Conservation (phyloP, 179 eudicot species). For the Actinidia chinensis region DNA sequence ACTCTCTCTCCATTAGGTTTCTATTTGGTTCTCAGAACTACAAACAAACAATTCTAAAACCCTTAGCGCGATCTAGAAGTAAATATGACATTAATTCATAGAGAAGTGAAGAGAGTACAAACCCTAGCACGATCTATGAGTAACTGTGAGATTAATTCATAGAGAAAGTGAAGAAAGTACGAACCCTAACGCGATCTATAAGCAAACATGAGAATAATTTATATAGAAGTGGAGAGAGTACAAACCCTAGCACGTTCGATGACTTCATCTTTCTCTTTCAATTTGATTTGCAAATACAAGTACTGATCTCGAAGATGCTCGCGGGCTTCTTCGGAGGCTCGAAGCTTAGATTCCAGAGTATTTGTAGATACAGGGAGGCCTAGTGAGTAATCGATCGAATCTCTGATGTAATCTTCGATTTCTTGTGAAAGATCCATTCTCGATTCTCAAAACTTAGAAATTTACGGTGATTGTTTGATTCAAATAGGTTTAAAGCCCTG, state of each 20-base stretch:
- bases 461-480: not conserved
- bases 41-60: too few species aligned
- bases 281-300: conserved; percentile 36
- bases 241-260: conserved; percentile 78
- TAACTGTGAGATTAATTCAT: too few species aligned
- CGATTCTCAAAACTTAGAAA: conserved; percentile 12
- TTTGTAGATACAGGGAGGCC: conserved; percentile 62
- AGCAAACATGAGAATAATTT: not conserved
- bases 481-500: too few species aligned
- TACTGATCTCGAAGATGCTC: conserved; percentile 49
- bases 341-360: conserved; percentile 55
- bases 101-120: conserved; percentile 23
- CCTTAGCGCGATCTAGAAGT: not conserved
- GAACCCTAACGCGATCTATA: not conserved
- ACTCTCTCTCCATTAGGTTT: too few species aligned
- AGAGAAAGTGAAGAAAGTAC: not conserved
- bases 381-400: conserved; percentile 58
- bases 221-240: not conserved
- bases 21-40: too few species aligned
- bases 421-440: conserved; percentile 63
- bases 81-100: not conserved
- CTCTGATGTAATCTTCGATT: conserved; percentile 59
- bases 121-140: conserved; percentile 70
- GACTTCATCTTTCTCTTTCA: conserved; percentile 56
- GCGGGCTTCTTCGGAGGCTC: conserved; percentile 47